phyloP scores from a whole-genome alignment of 352 stramenopile species.

The Globisporangium viniferum region DNA sequence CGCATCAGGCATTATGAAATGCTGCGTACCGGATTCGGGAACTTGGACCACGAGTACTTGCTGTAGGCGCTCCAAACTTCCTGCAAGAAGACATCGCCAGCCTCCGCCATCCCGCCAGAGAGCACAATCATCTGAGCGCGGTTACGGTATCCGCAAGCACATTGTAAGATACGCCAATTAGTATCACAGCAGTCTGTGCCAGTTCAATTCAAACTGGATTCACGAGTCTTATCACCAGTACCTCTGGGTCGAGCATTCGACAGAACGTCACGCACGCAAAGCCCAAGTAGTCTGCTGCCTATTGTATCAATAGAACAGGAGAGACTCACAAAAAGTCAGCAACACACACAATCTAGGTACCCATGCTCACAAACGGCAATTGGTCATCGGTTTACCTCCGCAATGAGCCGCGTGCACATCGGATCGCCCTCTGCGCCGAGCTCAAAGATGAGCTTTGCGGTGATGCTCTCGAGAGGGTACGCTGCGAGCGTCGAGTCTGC shows the following conservation, averaged over 20 bases:
- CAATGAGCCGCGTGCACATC: conserved; percentile 66
- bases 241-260: conserved; percentile 68
- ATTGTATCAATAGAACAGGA: neutral
- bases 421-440: conserved; percentile 60
- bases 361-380: neutral
- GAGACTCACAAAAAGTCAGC: neutral
- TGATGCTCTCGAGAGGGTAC: conserved; percentile 46
- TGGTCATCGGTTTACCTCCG: conserved; percentile 35
- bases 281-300: conserved; percentile 79
- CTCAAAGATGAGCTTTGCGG: conserved; percentile 71
- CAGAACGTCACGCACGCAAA: conserved; percentile 82
- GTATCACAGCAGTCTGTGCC: neutral
- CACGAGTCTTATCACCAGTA: too few relatives aligned
- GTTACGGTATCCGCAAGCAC: neutral
- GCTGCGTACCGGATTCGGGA: conserved; percentile 58
- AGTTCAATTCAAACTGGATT: neutral
- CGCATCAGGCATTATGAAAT: too few relatives aligned
- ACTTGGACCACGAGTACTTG: conserved; percentile 74
- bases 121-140: conserved; percentile 68
- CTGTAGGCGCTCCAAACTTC: conserved; percentile 51
- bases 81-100: conserved; percentile 65
- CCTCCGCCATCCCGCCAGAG: conserved; percentile 71
- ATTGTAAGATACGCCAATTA: neutral
- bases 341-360: neutral
- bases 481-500: conserved; percentile 43